Conservation (phyloP, 805 yeast genomes). For the Starmerella khaoyaiensis region DNA sequence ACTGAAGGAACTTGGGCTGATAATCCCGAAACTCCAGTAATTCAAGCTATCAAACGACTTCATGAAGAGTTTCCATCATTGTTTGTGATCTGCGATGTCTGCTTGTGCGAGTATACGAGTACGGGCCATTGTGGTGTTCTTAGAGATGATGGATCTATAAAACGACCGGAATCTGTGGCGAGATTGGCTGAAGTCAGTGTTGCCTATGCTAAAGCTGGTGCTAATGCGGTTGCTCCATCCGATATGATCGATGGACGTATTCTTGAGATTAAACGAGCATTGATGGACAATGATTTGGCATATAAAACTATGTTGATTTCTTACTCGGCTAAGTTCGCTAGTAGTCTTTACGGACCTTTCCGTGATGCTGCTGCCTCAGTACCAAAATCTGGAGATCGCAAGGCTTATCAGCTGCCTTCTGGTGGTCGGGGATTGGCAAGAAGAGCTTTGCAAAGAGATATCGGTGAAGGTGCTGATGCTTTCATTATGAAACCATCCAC, state of each 20-base stretch:
- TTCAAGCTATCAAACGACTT: constrained; percentile 57
- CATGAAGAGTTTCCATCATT: constrained; percentile 60
- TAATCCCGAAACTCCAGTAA: constrained; percentile 93
- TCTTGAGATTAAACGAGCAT: constrained; percentile 71
- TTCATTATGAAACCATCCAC: constrained; percentile 93
- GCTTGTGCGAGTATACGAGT: constrained; percentile 89
- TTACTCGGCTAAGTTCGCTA: constrained; percentile 87
- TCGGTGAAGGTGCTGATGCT: constrained; percentile 90
- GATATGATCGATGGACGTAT: constrained; percentile 97
- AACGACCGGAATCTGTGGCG: constrained; percentile 58
- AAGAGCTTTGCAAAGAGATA: constrained; percentile 74
- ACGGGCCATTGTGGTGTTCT: constrained; percentile 98
- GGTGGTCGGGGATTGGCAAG: constrained; percentile 90
- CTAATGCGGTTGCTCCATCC: constrained; percentile 88
- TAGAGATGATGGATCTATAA: constrained; percentile 73
- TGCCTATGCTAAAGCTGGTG: constrained; percentile 91
- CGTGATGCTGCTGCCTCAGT: constrained; percentile 93
- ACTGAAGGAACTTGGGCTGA: constrained; percentile 79
- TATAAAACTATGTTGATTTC: constrained; percentile 84
- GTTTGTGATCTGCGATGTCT: constrained; percentile 85
- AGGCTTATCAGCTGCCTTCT: constrained; percentile 82
- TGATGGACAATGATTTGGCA: constrained; percentile 68
- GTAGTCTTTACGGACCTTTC: constrained; percentile 89
- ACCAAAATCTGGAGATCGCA: constrained; percentile 84
- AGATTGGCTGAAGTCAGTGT: constrained; percentile 91